Evolutionary conservation across 148 eudicot species (phyloP).

Genomic region (Gaultheria prostrata): DNA sequence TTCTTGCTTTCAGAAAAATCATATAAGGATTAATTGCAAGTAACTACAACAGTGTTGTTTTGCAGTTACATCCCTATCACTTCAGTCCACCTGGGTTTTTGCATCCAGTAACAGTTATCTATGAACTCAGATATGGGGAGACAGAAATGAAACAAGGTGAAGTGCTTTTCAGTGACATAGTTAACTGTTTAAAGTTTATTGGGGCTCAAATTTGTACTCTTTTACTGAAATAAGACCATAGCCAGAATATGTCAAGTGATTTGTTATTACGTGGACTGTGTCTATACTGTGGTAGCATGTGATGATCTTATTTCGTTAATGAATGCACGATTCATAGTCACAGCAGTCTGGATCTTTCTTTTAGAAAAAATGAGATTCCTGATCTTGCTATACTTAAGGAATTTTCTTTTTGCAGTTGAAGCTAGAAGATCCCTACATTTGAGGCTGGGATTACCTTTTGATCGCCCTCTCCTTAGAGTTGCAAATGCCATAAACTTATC

Average conservation of each 20-base stretch:
- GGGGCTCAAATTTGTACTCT: neutral
- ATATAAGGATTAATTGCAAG: neutral
- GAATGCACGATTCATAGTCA: neutral
- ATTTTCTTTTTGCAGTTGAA: slow-evolving; percentile 57
- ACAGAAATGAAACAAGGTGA: slow-evolving; percentile 90
- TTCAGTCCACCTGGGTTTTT: slow-evolving; percentile 79
- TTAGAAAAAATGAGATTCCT: neutral
- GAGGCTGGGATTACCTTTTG: slow-evolving; percentile 84
- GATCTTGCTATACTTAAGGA: neutral
- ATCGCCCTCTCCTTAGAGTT: slow-evolving; percentile 89
- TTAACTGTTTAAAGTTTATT: neutral
- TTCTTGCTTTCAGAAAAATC: neutral
- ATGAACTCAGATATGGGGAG: slow-evolving; percentile 87
- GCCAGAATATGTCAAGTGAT: neutral
- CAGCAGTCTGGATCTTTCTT: slow-evolving; percentile 4
- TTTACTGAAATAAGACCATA: neutral
- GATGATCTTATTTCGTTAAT: neutral
- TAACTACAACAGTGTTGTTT: slow-evolving; percentile 14
- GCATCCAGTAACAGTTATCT: slow-evolving; percentile 73
- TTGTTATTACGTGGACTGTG: neutral
- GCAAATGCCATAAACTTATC: slow-evolving; percentile 78
- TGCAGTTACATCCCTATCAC: slow-evolving; percentile 84
- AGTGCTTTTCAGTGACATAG: neutral
- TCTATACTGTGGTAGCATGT: neutral
- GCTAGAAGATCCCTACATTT: slow-evolving; percentile 81